These are phyloP conservation scores for Ogataea paraovalis DNA, from an alignment of 805 yeast genomes.

Conservation along the genomic window DNA sequence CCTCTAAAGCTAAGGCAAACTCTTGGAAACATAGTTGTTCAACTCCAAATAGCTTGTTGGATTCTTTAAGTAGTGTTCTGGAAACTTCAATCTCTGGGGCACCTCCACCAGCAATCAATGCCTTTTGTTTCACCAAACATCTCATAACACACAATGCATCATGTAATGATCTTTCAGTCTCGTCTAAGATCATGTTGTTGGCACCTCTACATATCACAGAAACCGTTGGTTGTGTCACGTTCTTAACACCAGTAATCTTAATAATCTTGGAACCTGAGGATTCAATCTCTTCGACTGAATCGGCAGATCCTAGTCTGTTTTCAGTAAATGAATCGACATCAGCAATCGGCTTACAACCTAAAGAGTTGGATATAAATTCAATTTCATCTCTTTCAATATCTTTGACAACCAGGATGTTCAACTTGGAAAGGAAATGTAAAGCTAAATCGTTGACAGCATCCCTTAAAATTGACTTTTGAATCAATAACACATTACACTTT, in stretches of 20 bases:
- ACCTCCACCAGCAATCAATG: constrained; percentile 97
- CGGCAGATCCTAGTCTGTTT: constrained; percentile 89
- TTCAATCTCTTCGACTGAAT: constrained; percentile 86
- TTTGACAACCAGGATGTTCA: constrained; percentile 89
- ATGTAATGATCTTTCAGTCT: constrained; percentile 94
- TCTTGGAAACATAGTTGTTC: constrained; percentile 90
- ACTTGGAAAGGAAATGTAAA: constrained; percentile 86
- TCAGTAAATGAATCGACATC: constrained; percentile 92
- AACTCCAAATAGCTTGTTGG: constrained; percentile 71
- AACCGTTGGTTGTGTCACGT: constrained; percentile 59
- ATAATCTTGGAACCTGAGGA: constrained; percentile 88
- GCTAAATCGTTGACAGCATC: constrained; percentile 95
- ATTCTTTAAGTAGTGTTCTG: constrained; percentile 65
- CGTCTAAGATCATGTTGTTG: constrained; percentile 83
- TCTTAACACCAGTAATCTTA: constrained; percentile 77
- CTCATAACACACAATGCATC: constrained; percentile 94
- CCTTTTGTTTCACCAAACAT: constrained; percentile 83
- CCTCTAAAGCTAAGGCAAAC: constrained; percentile 87
- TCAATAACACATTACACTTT: constrained; percentile 86
- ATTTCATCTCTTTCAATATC: constrained; percentile 96
- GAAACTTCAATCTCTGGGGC: constrained; percentile 95
- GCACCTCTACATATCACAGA: constrained; percentile 95
- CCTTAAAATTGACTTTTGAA: constrained; percentile 89
- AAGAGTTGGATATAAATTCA: constrained; percentile 78
- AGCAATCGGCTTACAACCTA: constrained; percentile 95